phyloP scores from a whole-genome alignment of 2,329 filamentous ascomycete species.

The Parasarocladium wereldwijsianum region DNA sequence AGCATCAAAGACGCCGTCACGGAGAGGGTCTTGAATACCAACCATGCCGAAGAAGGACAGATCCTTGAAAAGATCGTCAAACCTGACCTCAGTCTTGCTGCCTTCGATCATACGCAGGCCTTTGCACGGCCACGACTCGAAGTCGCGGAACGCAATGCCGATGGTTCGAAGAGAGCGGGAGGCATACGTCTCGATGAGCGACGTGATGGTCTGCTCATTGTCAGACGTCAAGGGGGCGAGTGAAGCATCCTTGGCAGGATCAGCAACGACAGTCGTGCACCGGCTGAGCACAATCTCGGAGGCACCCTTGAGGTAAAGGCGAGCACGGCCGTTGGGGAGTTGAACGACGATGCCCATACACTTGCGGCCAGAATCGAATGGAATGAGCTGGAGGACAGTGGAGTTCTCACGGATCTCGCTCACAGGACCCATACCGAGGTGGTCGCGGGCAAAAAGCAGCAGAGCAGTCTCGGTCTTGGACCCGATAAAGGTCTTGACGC shows the following conservation, averaged over 20 bases:
- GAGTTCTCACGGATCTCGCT: constrained; percentile 47
- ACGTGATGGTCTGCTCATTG: constrained; percentile 41
- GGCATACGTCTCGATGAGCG: constrained; percentile 65
- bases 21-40: constrained; percentile 70
- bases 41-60: constrained; percentile 59
- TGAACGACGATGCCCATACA: constrained; percentile 50
- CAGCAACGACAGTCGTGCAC: constrained; percentile 34
- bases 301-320: constrained; percentile 49
- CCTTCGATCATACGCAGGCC: constrained; percentile 38
- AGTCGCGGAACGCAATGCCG: constrained; percentile 70
- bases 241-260: constrained; percentile 28
- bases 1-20: constrained; percentile 58
- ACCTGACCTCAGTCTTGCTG: constrained; percentile 44
- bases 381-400: constrained; percentile 50
- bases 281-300: constrained; percentile 48
- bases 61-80: constrained; percentile 51
- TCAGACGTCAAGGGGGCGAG: constrained; percentile 31
- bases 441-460: constrained; percentile 51
- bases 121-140: constrained; percentile 68
- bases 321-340: constrained; percentile 32
- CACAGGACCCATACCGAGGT: constrained; percentile 53
- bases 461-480: constrained; percentile 68
- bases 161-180: constrained; percentile 72
- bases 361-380: constrained; percentile 63
- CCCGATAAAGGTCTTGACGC: constrained; percentile 52